Percentiles rank a stretch among this genome's conserved stretches.
phyloP scores from a whole-genome alignment of 805 yeast genomes.

The Lachancea sp. region DNA sequence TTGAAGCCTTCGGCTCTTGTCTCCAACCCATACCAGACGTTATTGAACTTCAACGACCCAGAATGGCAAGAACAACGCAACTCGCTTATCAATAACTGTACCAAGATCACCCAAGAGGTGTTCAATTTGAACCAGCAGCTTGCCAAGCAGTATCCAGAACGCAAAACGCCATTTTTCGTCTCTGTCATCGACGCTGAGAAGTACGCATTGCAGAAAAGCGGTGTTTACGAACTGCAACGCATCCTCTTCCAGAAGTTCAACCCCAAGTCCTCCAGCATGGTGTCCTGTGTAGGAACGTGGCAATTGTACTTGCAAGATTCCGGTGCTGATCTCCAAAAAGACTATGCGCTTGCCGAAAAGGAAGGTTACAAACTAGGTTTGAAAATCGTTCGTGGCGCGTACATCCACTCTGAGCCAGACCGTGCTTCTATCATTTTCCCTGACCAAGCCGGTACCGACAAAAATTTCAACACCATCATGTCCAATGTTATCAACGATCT shows the following conservation, averaged over 20 bases:
- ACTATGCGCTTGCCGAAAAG: conserved; percentile 55
- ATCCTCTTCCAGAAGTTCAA: conserved; percentile 70
- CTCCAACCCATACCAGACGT: conserved; percentile 65
- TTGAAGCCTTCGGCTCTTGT: conserved; percentile 89
- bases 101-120: conserved; percentile 52
- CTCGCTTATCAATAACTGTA: conserved; percentile 58
- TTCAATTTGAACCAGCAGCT: conserved; percentile 46
- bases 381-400: conserved; percentile 93
- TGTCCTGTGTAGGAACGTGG: conserved; percentile 80
- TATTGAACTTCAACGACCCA: conserved; percentile 54
- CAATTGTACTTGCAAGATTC: conserved; percentile 86
- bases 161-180: conserved; percentile 66
- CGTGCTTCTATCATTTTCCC: conserved; percentile 61
- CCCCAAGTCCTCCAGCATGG: conserved; percentile 43
- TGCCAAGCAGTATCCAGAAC: conserved; percentile 48
- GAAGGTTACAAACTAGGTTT: conserved; percentile 69
- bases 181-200: conserved; percentile 90
- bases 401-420: conserved; percentile 80
- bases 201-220: conserved; percentile 69
- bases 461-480: conserved; percentile 66
- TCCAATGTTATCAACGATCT: conserved; percentile 54
- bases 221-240: conserved; percentile 87
- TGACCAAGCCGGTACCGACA: conserved; percentile 76
- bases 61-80: conserved; percentile 49
- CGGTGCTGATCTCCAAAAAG: conserved; percentile 51